Conservation (phyloP, 148 eudicot species). For the Simmondsia chinensis region DNA sequence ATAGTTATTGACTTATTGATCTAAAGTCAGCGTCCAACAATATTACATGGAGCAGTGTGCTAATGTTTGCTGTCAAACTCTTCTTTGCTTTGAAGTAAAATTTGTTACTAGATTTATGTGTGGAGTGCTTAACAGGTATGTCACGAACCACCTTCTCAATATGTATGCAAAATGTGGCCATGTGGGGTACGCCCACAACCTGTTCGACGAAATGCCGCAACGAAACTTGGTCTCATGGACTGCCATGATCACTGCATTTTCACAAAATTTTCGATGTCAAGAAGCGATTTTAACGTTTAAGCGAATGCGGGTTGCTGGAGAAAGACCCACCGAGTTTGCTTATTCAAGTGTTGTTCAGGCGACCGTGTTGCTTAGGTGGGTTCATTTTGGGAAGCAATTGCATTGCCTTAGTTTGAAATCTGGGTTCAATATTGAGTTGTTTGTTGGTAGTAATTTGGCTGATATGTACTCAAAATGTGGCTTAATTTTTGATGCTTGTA, state of each 20-base stretch:
- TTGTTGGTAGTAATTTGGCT: conserved; percentile 44
- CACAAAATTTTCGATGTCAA: conserved; percentile 8
- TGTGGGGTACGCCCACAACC: conserved; percentile 22
- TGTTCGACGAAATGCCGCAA: conserved; percentile 36
- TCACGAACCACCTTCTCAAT: conserved; percentile 25
- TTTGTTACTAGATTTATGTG: too few species aligned
- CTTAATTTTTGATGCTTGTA: conserved; percentile 28
- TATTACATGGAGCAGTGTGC: too few species aligned
- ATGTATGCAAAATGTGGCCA: conserved; percentile 28
- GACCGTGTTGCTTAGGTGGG: conserved; percentile 6
- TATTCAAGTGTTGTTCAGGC: conserved; percentile 37
- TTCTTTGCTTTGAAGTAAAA: too few species aligned
- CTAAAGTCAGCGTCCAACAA: too few species aligned
- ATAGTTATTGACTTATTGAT: too few species aligned
- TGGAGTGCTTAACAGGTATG: too few species aligned
- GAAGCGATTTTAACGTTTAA: conserved; percentile 18
- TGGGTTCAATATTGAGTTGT: conserved; percentile 27
- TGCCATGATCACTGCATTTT: conserved; percentile 30
- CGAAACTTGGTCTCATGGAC: conserved; percentile 42
- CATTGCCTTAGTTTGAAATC: conserved; percentile 36
- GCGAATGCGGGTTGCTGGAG: conserved; percentile 22
- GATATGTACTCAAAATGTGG: conserved; percentile 46
- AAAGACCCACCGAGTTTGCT: conserved; percentile 27
- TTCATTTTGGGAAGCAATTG: conserved; percentile 24
- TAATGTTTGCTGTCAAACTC: too few species aligned